Evolutionary conservation across 257 asterid species (phyloP).

Genomic region (Nicotiana paniculata): DNA sequence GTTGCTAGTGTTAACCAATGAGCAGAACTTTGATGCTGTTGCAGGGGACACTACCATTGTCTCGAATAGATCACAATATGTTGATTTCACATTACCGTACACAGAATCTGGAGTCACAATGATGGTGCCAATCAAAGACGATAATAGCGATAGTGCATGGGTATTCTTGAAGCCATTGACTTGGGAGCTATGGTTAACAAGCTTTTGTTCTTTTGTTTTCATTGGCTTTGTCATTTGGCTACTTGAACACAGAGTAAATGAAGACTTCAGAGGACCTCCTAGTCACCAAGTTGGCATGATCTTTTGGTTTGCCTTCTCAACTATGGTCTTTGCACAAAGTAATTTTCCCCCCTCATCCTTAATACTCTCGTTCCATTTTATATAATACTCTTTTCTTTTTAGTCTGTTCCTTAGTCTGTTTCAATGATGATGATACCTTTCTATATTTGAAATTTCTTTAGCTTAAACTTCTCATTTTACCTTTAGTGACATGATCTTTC

Average conservation of each 20-base stretch:
- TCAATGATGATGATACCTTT: not conserved
- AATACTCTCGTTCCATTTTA: not conserved
- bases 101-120: slow-evolving; percentile 41
- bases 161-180: slow-evolving; percentile 45
- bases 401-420: not conserved
- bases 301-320: slow-evolving; percentile 18
- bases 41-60: slow-evolving; percentile 47
- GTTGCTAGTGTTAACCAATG: not conserved
- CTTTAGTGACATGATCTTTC: not conserved
- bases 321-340: slow-evolving; percentile 21
- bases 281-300: slow-evolving; percentile 17
- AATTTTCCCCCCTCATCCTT: not conserved
- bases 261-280: slow-evolving; percentile 36
- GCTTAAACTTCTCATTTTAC: not conserved
- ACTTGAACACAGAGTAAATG: slow-evolving; percentile 38
- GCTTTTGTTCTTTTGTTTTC: slow-evolving; percentile 26
- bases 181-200: slow-evolving; percentile 40
- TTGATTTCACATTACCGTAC: slow-evolving; percentile 49
- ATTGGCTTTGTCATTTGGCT: slow-evolving; percentile 41
- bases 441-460: not conserved
- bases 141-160: slow-evolving; percentile 23
- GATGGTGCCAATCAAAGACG: slow-evolving; percentile 30
- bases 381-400: not conserved
- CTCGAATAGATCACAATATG: slow-evolving; percentile 38
- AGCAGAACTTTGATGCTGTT: slow-evolving; percentile 20